These are phyloP conservation scores for Lagenaria siceraria DNA, from an alignment of 306 rosid species.

Conservation along the genomic window DNA sequence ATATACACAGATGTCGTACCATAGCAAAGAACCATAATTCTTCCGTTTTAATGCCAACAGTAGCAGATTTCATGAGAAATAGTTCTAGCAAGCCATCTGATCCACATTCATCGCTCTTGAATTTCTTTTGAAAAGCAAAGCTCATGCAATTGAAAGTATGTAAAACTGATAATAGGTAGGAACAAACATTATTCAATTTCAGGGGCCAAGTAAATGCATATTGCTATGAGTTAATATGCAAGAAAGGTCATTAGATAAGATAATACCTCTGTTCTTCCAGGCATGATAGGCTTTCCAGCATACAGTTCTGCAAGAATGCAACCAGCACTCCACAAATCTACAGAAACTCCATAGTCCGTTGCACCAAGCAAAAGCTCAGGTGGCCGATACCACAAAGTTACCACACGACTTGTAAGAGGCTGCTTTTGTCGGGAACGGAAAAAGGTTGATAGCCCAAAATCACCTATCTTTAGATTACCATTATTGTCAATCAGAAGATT, in stretches of 20 bases:
- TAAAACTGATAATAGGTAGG: not conserved
- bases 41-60: not conserved
- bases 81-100: not conserved
- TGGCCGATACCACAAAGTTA: constrained; percentile 86
- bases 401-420: constrained; percentile 81
- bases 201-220: not conserved
- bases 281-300: constrained; percentile 77
- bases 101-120: not conserved
- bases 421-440: constrained; percentile 33
- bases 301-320: constrained; percentile 79
- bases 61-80: not conserved
- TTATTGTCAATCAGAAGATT: constrained; percentile 54
- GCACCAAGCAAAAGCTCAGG: constrained; percentile 87
- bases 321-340: constrained; percentile 88
- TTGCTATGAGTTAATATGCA: not conserved
- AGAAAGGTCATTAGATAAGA: constrained; percentile 1
- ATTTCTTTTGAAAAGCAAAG: not conserved
- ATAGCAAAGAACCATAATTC: not conserved
- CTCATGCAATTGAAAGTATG: not conserved
- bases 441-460: constrained; percentile 70
- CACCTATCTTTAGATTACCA: constrained; percentile 73
- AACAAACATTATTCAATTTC: not conserved
- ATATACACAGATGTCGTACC: not conserved
- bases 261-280: constrained; percentile 87
- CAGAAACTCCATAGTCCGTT: constrained; percentile 54